Percentiles rank a stretch among this genome's conserved stretches.
Evolutionary conservation across 208 protist genomes (phyloP).

Genomic region (Trypanosoma cruzi): DNA sequence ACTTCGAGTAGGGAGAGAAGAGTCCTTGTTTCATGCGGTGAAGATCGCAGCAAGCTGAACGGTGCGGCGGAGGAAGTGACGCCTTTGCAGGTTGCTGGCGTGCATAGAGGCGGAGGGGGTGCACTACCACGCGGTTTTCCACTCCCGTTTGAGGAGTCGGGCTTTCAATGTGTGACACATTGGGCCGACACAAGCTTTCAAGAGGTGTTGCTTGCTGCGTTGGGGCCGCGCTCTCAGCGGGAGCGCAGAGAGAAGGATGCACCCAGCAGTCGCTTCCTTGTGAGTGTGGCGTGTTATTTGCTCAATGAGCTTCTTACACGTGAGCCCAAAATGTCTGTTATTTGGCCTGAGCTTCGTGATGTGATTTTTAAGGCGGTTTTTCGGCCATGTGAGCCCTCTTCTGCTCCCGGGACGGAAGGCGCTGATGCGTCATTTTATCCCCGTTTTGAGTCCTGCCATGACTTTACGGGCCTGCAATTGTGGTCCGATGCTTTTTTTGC

Average conservation of each 20-base stretch:
- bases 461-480: conserved; percentile 54
- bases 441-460: conserved; percentile 27
- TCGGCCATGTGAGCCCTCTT: conserved; percentile 23
- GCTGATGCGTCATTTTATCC: conserved; percentile 3
- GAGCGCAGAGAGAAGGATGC: conserved; percentile 27
- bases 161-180: conserved; percentile 61
- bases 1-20: neutral
- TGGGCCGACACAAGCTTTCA: conserved; percentile 76
- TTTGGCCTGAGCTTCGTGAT: conserved; percentile 58
- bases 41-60: neutral
- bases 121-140: conserved; percentile 49
- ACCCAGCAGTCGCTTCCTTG: conserved; percentile 55
- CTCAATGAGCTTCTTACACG: conserved; percentile 73
- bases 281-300: conserved; percentile 68
- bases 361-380: conserved; percentile 81
- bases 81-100: neutral
- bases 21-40: neutral
- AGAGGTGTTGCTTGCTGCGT: conserved; percentile 64
- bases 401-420: neutral
- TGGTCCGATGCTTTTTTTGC: conserved; percentile 67
- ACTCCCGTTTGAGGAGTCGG: conserved; percentile 53
- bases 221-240: conserved; percentile 48
- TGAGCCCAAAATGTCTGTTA: conserved; percentile 37
- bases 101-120: neutral
- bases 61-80: neutral